Base-by-base conservation (phyloP, 1,284 basidiomycete species). In the Porogramme epimiltina region DNA sequence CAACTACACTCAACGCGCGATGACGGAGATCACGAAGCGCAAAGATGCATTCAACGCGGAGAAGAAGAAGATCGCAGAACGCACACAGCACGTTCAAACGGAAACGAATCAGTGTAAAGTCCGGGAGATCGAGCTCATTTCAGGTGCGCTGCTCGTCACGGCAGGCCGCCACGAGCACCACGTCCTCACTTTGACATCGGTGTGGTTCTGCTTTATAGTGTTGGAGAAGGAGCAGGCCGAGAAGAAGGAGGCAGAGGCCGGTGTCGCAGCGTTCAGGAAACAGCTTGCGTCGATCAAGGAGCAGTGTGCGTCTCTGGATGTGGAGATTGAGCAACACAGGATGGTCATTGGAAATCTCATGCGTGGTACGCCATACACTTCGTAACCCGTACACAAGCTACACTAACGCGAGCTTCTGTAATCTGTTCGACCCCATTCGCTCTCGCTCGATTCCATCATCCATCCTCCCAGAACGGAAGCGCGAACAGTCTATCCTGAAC, bases 21-120 rank as follows among this genome's bases (percentile, higher is more conserved):
- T 85, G 28, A 67, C 80, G 1, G 78, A 81, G 51, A 85, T 90
- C 55, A 77, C 82, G 8, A 81, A 85, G 51, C 74, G 82, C 24
- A 76, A 84, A 42, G 76, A 78, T 36, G 70, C 74, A 10, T 80
- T 87, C 61, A 71, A 72, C 2, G 62, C 74, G 1, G 85, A 88
- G 66, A 82, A 78, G 70, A 87, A 85, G 63, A 76, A 75, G 53
- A 57, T 82, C 0, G 45, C 68, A 4, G 89, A 90, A 51, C 80
- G 77, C 62, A 77, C 68, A 5, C 75, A 81, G 44, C 71, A 77
- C 18, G 74, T 81, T 0, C 85, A 91, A 65, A 60, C 72, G 0
- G 88, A 91, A 67, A 89, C 78, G 3, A 85, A 81, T 52, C 74
- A 82, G 41, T 89, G 85, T 67, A 89, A 89, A 60, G 60, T 87